Evolutionary conservation across 2,329 filamentous ascomycete species (phyloP).

Genomic region (Sclerotinia borealis): DNA sequence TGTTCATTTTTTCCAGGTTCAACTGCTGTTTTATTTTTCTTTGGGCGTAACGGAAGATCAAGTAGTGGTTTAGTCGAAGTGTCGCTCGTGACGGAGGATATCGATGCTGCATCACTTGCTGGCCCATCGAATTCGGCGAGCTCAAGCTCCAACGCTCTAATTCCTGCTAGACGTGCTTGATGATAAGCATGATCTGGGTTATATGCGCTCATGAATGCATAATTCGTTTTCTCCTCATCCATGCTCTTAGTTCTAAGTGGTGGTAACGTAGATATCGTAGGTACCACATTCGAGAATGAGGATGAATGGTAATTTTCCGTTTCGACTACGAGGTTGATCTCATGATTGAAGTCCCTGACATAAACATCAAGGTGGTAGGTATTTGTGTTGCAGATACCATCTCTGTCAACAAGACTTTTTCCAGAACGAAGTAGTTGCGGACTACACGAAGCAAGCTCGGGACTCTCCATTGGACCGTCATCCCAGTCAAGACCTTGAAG

Average conservation of each 20-base stretch:
- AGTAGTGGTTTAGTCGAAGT: neutral
- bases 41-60: neutral
- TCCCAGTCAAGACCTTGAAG: slow-evolving; percentile 2
- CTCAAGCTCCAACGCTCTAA: neutral
- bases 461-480: neutral
- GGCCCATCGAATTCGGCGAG: neutral
- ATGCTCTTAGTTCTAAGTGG: neutral
- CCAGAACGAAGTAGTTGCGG: neutral
- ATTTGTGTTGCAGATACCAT: neutral
- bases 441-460: neutral
- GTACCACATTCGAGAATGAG: neutral
- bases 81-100: neutral
- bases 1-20: neutral
- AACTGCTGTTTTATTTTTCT: neutral
- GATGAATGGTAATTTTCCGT: neutral
- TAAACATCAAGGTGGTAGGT: neutral
- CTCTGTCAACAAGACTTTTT: neutral
- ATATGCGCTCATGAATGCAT: slow-evolving; percentile 11
- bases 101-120: neutral
- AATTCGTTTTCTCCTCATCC: neutral
- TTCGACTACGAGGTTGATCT: neutral
- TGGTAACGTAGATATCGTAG: neutral
- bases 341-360: neutral
- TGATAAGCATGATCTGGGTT: slow-evolving; percentile 8
- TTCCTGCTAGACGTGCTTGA: neutral